Conservation (phyloP, 2,329 filamentous ascomycete species). For the Arachnomyces sp. region DNA sequence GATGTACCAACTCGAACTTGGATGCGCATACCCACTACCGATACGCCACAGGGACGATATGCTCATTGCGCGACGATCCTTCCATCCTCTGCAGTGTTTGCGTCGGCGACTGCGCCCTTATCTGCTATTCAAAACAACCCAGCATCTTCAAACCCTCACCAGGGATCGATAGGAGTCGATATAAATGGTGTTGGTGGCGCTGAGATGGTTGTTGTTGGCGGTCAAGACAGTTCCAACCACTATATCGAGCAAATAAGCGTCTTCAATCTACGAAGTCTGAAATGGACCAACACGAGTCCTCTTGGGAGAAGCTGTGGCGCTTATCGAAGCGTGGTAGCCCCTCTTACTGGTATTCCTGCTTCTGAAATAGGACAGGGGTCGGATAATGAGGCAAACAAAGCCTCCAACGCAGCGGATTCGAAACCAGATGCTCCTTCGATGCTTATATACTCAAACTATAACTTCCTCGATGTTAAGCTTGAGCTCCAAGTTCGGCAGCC, state of each 20-base stretch:
- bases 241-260: slow-evolving; percentile 99
- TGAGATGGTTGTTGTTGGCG: slow-evolving; percentile 94
- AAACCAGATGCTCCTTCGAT: slow-evolving; percentile 52
- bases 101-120: slow-evolving; percentile 71
- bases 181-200: slow-evolving; percentile 87
- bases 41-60: slow-evolving; percentile 86
- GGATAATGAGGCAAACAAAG: slow-evolving; percentile 29
- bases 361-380: slow-evolving; percentile 37
- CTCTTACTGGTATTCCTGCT: slow-evolving; percentile 48
- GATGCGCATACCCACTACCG: slow-evolving; percentile 72
- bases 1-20: slow-evolving; percentile 75
- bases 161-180: slow-evolving; percentile 77
- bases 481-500: slow-evolving; percentile 82
- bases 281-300: slow-evolving; percentile 85
- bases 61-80: slow-evolving; percentile 92
- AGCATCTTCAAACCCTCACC: slow-evolving; percentile 70
- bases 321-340: slow-evolving; percentile 89
- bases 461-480: slow-evolving; percentile 93
- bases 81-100: slow-evolving; percentile 78
- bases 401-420: slow-evolving; percentile 24
- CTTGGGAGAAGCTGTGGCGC: slow-evolving; percentile 90
- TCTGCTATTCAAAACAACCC: slow-evolving; percentile 88
- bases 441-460: slow-evolving; percentile 99
- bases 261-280: slow-evolving; percentile 88
- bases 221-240: slow-evolving; percentile 94